phyloP scores from a whole-genome alignment of 2,329 filamentous ascomycete species.

The Chaetomium sp. region DNA sequence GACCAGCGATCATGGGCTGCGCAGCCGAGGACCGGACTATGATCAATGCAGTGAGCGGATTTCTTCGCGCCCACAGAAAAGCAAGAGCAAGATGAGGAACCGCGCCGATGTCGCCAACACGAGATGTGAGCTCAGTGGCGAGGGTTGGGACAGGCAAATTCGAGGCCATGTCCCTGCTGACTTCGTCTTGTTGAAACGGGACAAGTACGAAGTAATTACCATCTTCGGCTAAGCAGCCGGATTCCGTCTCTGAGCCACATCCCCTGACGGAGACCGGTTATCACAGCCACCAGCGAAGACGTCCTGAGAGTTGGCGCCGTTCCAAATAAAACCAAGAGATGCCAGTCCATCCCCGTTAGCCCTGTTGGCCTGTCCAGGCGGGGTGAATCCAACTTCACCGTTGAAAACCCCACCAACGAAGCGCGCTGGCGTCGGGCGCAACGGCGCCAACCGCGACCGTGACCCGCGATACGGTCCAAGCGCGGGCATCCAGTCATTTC shows the following conservation, averaged over 20 bases:
- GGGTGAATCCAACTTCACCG: neutral
- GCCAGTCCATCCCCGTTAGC: neutral
- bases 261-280: neutral
- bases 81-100: neutral
- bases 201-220: neutral
- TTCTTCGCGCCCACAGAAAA: neutral
- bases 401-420: slow-evolving; percentile 5
- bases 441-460: neutral
- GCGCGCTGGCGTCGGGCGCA: neutral
- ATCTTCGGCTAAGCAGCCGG: neutral
- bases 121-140: neutral
- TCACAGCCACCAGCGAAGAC: neutral
- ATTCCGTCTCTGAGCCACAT: neutral
- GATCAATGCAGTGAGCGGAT: neutral
- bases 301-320: neutral
- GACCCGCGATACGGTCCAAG: slow-evolving; percentile 3
- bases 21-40: neutral
- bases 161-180: neutral
- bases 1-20: neutral
- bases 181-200: neutral
- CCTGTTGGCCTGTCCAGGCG: neutral
- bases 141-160: neutral
- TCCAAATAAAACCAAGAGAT: neutral
- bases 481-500: neutral
- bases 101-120: slow-evolving; percentile 9